phyloP scores from a whole-genome alignment of 768 basidiomycete species.

The Tulasnella sp. region DNA sequence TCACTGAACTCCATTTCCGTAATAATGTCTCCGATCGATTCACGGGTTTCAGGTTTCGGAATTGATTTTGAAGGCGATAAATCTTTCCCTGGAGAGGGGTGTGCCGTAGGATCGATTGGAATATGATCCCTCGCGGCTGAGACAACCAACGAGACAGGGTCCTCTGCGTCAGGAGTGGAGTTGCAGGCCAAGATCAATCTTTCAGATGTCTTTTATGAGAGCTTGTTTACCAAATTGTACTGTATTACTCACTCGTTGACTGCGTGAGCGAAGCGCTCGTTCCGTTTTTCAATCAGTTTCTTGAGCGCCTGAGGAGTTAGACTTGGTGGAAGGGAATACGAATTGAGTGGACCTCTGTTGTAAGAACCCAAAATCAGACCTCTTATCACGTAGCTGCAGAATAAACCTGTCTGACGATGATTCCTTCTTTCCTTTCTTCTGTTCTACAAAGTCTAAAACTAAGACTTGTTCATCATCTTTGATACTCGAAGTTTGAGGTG shows the following conservation, averaged over 20 bases:
- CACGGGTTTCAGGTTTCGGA: constrained; percentile 39
- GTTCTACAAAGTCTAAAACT: constrained; percentile 40
- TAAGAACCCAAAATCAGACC: too few relatives aligned
- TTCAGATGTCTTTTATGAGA: too few relatives aligned
- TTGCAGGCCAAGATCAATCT: constrained; percentile 49
- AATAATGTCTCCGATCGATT: constrained; percentile 45
- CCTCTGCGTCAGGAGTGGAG: constrained; percentile 30
- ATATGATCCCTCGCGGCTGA: constrained; percentile 57
- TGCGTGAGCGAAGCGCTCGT: constrained; percentile 48
- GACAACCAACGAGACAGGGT: constrained; percentile 50
- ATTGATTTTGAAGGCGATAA: constrained; percentile 20
- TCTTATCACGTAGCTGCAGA: too few relatives aligned
- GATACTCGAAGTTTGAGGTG: constrained; percentile 17
- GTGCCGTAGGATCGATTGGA: constrained; percentile 43
- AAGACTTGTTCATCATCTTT: constrained; percentile 32
- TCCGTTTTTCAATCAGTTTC: constrained; percentile 58
- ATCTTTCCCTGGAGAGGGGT: constrained; percentile 13
- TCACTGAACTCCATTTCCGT: constrained; percentile 41
- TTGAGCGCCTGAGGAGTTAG: constrained; percentile 47
- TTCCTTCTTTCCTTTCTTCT: constrained; percentile 21
- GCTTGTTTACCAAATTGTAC: not conserved
- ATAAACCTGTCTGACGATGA: too few relatives aligned
- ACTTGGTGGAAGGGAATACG: constrained; percentile 28
- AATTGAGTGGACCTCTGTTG: too few relatives aligned
- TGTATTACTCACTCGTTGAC: constrained; percentile 46